Conservation (phyloP, 2,329 filamentous ascomycete species). For the Aureobasidium sp. region DNA sequence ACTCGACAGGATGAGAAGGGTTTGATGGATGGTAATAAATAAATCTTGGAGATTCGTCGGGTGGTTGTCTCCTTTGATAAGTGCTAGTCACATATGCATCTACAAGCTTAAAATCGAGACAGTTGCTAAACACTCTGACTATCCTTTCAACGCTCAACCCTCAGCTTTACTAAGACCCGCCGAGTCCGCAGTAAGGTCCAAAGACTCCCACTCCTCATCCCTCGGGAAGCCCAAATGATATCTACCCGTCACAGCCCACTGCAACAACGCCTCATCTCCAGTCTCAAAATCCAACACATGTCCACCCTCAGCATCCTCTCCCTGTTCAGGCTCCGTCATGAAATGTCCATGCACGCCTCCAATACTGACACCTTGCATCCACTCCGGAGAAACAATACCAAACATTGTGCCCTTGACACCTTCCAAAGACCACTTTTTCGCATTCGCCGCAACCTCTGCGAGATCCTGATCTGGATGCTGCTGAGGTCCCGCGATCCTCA, state of each 20-base stretch:
- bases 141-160: too few relatives aligned
- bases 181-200: conserved; percentile 20
- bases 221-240: conserved; percentile 39
- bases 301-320: conserved; percentile 32
- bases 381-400: conserved; percentile 34
- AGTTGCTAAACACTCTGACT: too few relatives aligned
- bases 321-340: conserved; percentile 27
- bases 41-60: too few relatives aligned
- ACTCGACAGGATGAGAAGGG: too few relatives aligned
- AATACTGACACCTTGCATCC: conserved; percentile 36
- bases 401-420: conserved; percentile 35
- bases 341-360: conserved; percentile 35
- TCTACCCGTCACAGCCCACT: conserved; percentile 36
- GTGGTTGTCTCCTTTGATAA: too few relatives aligned
- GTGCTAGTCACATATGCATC: too few relatives aligned
- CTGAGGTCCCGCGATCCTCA: conserved; percentile 16
- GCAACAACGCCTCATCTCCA: conserved; percentile 28
- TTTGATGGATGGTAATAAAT: too few relatives aligned
- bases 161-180: conserved; percentile 14
- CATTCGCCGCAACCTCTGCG: conserved; percentile 21
- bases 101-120: too few relatives aligned
- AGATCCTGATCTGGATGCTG: neutral
- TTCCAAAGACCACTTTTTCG: conserved; percentile 25
- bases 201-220: conserved; percentile 35
- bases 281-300: conserved; percentile 34